Conservation (phyloP, 768 basidiomycete genomes). For the Serendipita vermifera region DNA sequence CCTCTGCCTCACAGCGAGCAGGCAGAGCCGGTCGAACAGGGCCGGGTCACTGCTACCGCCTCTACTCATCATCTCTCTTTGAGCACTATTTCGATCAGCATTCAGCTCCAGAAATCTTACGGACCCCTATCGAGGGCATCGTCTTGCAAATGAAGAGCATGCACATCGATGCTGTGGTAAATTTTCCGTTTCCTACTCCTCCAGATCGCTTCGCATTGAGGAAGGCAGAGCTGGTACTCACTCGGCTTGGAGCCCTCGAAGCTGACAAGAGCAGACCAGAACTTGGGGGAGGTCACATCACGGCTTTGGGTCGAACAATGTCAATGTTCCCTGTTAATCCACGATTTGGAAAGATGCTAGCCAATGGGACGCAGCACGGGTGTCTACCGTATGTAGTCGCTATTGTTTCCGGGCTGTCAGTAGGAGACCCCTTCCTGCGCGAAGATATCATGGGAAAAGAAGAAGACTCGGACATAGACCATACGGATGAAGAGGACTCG, state of each 20-base stretch:
- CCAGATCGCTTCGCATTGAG: conserved; percentile 64
- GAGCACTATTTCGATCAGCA: conserved; percentile 87
- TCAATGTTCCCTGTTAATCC: conserved; percentile 88
- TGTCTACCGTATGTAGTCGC: conserved; percentile 86
- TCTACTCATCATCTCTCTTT: conserved; percentile 90
- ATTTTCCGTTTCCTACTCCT: conserved; percentile 97
- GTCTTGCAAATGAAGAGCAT: conserved; percentile 98
- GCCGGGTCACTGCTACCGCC: conserved; percentile 93
- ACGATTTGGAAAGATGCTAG: conserved; percentile 90
- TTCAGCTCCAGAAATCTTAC: conserved; percentile 79
- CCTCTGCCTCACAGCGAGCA: conserved; percentile 84
- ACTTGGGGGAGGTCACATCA: conserved; percentile 47
- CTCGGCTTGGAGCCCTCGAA: conserved; percentile 70
- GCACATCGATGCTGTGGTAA: conserved; percentile 92
- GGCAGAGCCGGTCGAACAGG: conserved; percentile 97
- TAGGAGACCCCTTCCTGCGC: conserved; percentile 90
- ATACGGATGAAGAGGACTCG: conserved; percentile 7
- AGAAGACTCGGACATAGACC: conserved; percentile 7
- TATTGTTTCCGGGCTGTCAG: conserved; percentile 80
- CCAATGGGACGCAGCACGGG: conserved; percentile 71
- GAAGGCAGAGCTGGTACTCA: conserved; percentile 71
- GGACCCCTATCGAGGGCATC: conserved; percentile 93
- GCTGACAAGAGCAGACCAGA: conserved; percentile 22
- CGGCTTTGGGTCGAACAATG: conserved; percentile 85
- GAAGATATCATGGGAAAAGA: conserved; percentile 40